phyloP scores from a whole-genome alignment of 176 grass and related monocot genomes.

The Neostapfia colusana region DNA sequence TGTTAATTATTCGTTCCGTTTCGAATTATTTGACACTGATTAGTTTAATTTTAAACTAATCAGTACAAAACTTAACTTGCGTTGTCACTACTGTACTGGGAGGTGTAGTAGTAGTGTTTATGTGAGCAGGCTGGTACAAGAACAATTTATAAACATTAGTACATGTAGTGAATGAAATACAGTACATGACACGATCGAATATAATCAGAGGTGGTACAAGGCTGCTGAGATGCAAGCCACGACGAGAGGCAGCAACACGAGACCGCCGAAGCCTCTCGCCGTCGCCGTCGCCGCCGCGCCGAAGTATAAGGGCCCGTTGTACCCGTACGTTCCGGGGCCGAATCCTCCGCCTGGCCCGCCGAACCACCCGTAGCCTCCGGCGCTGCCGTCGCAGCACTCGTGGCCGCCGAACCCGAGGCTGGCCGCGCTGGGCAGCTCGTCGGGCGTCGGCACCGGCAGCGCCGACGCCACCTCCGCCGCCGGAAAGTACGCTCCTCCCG shows the following conservation, averaged over 20 bases:
- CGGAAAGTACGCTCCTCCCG: conserved; percentile 1
- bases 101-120: too few species aligned
- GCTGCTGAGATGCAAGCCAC: not conserved
- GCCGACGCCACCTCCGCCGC: conserved; percentile 33
- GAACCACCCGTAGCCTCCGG: conserved; percentile 39
- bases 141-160: not conserved
- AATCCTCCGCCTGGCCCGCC: conserved; percentile 17
- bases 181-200: not conserved
- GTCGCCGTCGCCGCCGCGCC: conserved; percentile 22
- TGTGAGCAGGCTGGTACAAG: too few species aligned
- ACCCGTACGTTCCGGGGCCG: conserved; percentile 20
- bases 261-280: not conserved
- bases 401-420: not conserved
- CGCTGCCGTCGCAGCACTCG: conserved; percentile 22
- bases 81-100: too few species aligned
- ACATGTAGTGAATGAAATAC: not conserved
- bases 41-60: too few species aligned
- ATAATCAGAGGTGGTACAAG: not conserved
- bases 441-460: conserved; percentile 40
- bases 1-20: too few species aligned
- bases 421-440: not conserved
- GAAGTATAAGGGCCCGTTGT: conserved; percentile 34
- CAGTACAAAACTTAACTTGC: too few species aligned
- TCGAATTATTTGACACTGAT: too few species aligned
- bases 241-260: not conserved